Conservation (phyloP, 257 asterid genomes). For the Knoxia roxburghii region DNA sequence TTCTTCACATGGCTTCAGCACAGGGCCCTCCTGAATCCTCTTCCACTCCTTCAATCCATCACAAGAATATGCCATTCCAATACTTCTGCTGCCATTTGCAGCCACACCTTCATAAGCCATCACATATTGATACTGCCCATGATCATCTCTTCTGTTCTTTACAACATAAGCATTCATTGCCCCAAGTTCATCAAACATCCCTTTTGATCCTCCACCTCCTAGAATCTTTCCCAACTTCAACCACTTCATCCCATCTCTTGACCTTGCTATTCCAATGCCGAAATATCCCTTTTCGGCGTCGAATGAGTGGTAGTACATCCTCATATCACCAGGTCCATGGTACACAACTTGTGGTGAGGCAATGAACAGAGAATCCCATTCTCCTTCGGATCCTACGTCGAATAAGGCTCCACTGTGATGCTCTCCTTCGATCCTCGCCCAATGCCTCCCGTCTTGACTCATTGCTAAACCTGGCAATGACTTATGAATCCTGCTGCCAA, state of each 20-base stretch:
- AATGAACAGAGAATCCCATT: conserved; percentile 80
- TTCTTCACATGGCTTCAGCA: conserved; percentile 34
- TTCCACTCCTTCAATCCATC: conserved; percentile 82
- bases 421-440: conserved; percentile 95
- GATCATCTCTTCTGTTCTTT: conserved; percentile 50
- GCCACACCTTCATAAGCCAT: conserved; percentile 84
- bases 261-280: conserved; percentile 63
- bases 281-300: conserved; percentile 39
- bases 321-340: conserved; percentile 55
- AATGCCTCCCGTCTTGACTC: conserved; percentile 92
- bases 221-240: conserved; percentile 63
- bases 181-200: conserved; percentile 63
- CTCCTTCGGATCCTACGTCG: conserved; percentile 57
- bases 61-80: conserved; percentile 55
- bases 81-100: conserved; percentile 40
- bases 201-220: conserved; percentile 36
- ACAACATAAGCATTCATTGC: conserved; percentile 45
- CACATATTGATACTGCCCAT: conserved; percentile 59
- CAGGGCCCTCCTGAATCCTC: conserved; percentile 41
- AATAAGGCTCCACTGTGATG: conserved; percentile 87
- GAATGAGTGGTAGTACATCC: conserved; percentile 86
- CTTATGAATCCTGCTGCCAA: conserved; percentile 23
- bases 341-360: conserved; percentile 78
- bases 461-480: conserved; percentile 89
- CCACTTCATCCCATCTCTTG: conserved; percentile 92